Evolutionary conservation across 2,329 filamentous ascomycete genomes (phyloP).

Genomic region (Didymella segeticola): DNA sequence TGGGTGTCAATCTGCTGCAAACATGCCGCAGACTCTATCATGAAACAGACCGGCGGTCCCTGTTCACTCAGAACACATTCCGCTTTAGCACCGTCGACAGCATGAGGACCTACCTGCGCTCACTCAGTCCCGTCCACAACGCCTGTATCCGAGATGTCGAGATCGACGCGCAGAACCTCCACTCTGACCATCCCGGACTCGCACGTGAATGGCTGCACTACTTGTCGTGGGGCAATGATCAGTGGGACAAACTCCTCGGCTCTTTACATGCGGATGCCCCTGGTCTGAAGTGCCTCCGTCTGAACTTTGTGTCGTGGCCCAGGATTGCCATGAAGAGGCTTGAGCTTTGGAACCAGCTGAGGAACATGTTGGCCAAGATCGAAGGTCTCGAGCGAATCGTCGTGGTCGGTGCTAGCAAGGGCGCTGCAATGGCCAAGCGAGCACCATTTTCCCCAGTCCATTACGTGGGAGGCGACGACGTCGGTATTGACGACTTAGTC

Average conservation of each 20-base stretch:
- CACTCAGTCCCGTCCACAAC: conserved; percentile 28
- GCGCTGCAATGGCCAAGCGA: conserved; percentile 38
- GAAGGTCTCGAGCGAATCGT: conserved; percentile 41
- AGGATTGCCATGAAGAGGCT: conserved; percentile 35
- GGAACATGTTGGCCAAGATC: conserved; percentile 36
- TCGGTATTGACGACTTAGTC: conserved; percentile 44
- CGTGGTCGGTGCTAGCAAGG: conserved; percentile 43
- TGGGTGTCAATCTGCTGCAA: conserved; percentile 42
- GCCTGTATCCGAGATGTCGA: conserved; percentile 43
- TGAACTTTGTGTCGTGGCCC: conserved; percentile 48
- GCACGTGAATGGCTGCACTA: conserved; percentile 48
- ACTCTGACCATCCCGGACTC: conserved; percentile 30
- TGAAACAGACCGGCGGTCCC: conserved; percentile 38
- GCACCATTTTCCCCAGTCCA: conserved; percentile 47
- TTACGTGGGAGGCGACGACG: conserved; percentile 47
- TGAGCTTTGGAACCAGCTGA: conserved; percentile 44
- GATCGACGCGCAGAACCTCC: conserved; percentile 44
- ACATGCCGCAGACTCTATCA: conserved; percentile 47
- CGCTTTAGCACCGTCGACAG: conserved; percentile 44
- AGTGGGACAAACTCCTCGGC: conserved; percentile 25
- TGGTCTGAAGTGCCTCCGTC: conserved; percentile 40
- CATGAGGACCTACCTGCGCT: conserved; percentile 38
- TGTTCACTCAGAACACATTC: conserved; percentile 47
- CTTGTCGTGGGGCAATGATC: conserved; percentile 32
- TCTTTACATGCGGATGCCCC: conserved; percentile 38